Evolutionary conservation across 116 monocot species (phyloP).

Genomic region (Thalassia testudinum): DNA sequence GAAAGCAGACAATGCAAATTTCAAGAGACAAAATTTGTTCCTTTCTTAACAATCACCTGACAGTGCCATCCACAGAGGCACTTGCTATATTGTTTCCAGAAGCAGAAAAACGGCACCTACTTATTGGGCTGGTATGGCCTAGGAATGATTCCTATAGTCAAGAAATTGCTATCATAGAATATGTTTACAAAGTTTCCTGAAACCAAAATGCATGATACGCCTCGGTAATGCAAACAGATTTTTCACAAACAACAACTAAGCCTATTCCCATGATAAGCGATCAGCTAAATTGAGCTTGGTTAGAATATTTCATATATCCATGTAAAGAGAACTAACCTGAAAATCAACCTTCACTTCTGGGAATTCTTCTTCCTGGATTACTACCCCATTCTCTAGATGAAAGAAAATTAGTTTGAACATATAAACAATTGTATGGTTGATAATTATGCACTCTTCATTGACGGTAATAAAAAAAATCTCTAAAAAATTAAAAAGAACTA

Average conservation of each 20-base stretch:
- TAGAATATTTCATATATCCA: no score
- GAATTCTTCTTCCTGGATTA: conserved; percentile 60
- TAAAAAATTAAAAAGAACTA: no score
- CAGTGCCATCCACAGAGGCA: conserved; percentile 94
- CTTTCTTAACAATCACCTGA: conserved; percentile 39
- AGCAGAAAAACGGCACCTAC: conserved; percentile 82
- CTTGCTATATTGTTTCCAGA: conserved; percentile 90
- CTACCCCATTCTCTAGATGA: conserved; percentile 6
- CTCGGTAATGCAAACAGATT: not conserved
- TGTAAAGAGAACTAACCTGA: conserved; percentile 29
- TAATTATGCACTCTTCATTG: no score
- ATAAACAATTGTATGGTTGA: no score
- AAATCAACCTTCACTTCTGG: conserved; percentile 90
- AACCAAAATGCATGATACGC: not conserved
- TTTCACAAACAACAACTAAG: no score
- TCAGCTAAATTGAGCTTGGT: not conserved
- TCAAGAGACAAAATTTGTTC: not conserved
- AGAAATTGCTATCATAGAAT: not conserved
- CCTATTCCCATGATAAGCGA: no score
- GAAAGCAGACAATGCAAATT: not conserved
- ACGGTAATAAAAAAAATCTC: no score
- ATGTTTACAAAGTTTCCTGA: not conserved
- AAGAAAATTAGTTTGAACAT: not conserved
- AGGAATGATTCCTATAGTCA: conserved; percentile 80
- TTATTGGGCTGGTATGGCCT: conserved; percentile 81